These are phyloP conservation scores for Dioscorea dumetorum DNA, from an alignment of 106 monocot genomes.

Conservation along the genomic window DNA sequence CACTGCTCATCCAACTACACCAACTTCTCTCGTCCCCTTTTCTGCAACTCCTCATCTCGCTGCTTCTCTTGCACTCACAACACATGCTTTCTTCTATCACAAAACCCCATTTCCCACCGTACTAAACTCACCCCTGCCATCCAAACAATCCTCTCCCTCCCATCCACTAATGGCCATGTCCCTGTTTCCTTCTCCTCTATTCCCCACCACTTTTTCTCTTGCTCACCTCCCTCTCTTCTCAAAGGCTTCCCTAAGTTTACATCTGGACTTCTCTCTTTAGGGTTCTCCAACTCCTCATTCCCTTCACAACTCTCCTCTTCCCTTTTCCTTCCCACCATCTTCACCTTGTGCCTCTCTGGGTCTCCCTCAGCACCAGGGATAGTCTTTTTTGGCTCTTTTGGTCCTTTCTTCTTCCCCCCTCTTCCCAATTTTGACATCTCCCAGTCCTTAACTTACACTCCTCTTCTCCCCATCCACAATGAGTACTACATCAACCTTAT, in stretches of 20 bases:
- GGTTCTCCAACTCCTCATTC: not conserved
- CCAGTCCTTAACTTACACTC: not conserved
- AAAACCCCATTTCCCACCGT: not conserved
- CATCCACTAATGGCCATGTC: not conserved
- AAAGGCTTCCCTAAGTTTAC: not conserved
- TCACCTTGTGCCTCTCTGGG: not conserved
- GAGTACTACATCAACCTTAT: not conserved
- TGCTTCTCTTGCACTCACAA: not conserved
- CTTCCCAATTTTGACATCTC: conserved; percentile 4
- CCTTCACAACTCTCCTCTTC: not conserved
- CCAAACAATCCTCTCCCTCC: not conserved
- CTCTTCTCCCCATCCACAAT: not conserved
- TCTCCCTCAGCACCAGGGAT: not conserved
- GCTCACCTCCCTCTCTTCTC: not conserved
- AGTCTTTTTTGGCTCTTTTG: not conserved
- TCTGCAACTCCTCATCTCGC: not conserved
- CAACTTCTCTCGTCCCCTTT: not conserved
- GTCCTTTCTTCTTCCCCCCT: not conserved
- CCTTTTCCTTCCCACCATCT: not conserved
- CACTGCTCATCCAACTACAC: not conserved
- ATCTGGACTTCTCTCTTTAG: not conserved
- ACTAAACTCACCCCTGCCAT: not conserved
- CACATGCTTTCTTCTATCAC: not conserved
- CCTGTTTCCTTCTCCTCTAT: not conserved
- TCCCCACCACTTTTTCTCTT: not conserved